Conservation (phyloP, 2,329 filamentous ascomycete genomes). For the Scleromitrula shiraiana region DNA sequence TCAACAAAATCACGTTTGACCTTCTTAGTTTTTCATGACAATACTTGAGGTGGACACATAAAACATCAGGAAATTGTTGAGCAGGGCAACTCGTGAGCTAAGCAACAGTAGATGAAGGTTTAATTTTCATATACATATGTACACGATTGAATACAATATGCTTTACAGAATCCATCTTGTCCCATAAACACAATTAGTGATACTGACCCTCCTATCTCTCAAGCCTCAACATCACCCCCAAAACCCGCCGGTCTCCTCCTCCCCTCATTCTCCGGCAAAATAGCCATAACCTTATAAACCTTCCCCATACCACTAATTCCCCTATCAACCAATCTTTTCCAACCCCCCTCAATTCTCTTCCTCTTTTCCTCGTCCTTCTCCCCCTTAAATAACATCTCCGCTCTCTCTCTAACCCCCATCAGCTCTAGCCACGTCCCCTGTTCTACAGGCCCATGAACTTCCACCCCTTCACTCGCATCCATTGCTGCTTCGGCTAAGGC, state of each 20-base stretch:
- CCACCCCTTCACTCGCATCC: slow-evolving; percentile 66
- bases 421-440: slow-evolving; percentile 71
- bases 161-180: too few relatives aligned
- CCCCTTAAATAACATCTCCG: slow-evolving; percentile 52
- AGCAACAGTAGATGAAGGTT: too few relatives aligned
- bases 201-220: too few relatives aligned
- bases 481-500: slow-evolving; percentile 77
- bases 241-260: slow-evolving; percentile 80
- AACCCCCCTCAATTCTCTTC: slow-evolving; percentile 61
- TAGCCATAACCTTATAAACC: slow-evolving; percentile 87
- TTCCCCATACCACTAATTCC: slow-evolving; percentile 85
- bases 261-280: slow-evolving; percentile 73
- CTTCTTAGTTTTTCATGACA: too few relatives aligned
- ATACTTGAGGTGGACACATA: too few relatives aligned
- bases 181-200: too few relatives aligned
- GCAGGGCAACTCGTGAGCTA: too few relatives aligned
- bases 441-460: slow-evolving; percentile 86
- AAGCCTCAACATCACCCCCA: slow-evolving; percentile 57
- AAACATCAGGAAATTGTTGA: too few relatives aligned
- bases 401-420: slow-evolving; percentile 79
- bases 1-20: too few relatives aligned
- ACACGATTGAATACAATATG: too few relatives aligned
- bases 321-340: slow-evolving; percentile 76
- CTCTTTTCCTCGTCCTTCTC: slow-evolving; percentile 39
- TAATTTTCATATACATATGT: too few relatives aligned